A percentile compares a stretch with the other conserved stretches of the same genome.
These are phyloP conservation scores for Akanthomyces muscarius DNA, from an alignment of 2,329 filamentous ascomycete genomes.

Conservation along the genomic window DNA sequence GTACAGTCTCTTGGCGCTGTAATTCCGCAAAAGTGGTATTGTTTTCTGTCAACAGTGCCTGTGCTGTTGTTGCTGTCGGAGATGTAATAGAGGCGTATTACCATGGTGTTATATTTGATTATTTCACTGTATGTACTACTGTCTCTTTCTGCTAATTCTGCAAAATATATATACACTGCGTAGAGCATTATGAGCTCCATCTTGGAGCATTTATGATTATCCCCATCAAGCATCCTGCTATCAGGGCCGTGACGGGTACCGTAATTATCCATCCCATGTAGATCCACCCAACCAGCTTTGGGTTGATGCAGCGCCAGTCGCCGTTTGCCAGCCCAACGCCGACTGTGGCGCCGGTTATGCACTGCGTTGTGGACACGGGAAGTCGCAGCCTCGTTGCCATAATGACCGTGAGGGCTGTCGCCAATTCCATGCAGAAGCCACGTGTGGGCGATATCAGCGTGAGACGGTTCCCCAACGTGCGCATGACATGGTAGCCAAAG, in stretches of 20 bases:
- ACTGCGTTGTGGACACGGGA: constrained; percentile 52
- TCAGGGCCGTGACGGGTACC: constrained; percentile 44
- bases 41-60: not conserved
- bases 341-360: constrained; percentile 48
- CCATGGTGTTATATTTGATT: not conserved
- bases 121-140: not conserved
- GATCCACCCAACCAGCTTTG: constrained; percentile 44
- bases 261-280: constrained; percentile 49
- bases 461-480: constrained; percentile 51
- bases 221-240: constrained; percentile 51
- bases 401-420: constrained; percentile 49
- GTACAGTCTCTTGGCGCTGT: not conserved
- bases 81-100: not conserved
- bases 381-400: constrained; percentile 49
- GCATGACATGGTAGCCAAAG: constrained; percentile 62
- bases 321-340: constrained; percentile 50
- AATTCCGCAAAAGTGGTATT: not conserved
- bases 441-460: constrained; percentile 51
- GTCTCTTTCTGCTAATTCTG: not conserved
- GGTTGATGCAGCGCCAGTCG: constrained; percentile 47
- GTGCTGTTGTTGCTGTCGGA: not conserved
- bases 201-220: constrained; percentile 51
- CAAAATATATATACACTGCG: not conserved
- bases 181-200: constrained; percentile 21
- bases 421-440: constrained; percentile 49